phyloP scores from a whole-genome alignment of 148 eudicot species.

The Rhododendron ferrugineum region DNA sequence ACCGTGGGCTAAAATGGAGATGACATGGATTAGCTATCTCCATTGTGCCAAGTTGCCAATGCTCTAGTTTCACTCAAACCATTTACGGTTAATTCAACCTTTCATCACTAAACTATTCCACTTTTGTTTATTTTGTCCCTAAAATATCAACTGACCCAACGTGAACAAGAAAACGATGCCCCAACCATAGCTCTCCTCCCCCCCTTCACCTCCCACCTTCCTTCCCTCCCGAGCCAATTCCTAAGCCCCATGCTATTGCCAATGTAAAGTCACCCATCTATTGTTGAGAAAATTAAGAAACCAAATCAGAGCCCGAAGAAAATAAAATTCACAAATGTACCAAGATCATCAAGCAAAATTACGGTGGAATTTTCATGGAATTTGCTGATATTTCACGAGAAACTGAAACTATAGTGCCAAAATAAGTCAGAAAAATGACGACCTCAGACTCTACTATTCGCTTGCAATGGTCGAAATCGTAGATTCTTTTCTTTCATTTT shows the following conservation, averaged over 20 bases:
- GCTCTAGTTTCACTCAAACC: too few relatives aligned
- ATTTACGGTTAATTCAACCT: too few relatives aligned
- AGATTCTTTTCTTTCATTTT: neutral
- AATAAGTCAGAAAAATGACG: neutral
- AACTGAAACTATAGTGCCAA: neutral
- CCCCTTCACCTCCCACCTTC: neutral
- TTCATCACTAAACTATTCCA: too few relatives aligned
- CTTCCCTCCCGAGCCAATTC: neutral
- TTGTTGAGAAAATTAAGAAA: neutral
- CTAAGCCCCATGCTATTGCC: neutral
- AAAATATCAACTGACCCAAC: too few relatives aligned
- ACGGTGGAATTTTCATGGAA: neutral
- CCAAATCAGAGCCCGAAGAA: neutral
- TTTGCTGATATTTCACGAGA: neutral
- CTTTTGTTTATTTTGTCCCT: too few relatives aligned
- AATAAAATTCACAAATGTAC: neutral
- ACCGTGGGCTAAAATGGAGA: too few relatives aligned
- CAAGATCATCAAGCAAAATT: neutral
- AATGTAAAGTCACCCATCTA: neutral
- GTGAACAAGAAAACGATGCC: too few relatives aligned
- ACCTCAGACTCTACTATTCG: neutral
- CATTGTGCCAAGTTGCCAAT: too few relatives aligned
- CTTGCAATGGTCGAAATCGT: neutral
- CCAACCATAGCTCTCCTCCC: neutral
- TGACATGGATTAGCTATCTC: too few relatives aligned